Percentiles rank a stretch among this genome's conserved stretches.
Evolutionary conservation across 768 basidiomycete species (phyloP).

Genomic region (Leccinum barrowsii): DNA sequence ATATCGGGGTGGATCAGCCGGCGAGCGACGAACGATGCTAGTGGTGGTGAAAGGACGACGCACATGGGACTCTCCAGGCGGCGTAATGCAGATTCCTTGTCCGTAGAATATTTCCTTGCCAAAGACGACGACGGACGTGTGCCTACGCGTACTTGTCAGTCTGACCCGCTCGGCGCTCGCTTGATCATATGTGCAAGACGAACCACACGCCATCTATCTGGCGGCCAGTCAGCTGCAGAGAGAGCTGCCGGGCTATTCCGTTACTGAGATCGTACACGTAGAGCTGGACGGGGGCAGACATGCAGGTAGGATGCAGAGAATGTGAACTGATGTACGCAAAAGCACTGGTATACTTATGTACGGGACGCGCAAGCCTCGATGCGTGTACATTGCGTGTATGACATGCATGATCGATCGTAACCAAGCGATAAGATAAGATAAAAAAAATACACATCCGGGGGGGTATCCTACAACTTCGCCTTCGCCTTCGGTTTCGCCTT

Average conservation of each 20-base stretch:
- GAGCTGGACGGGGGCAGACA: conserved; percentile 55
- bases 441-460: background rate
- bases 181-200: conserved; percentile 15
- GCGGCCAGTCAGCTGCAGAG: conserved; percentile 75
- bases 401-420: background rate
- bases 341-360: background rate
- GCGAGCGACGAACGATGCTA: background rate
- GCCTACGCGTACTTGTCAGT: conserved; percentile 46
- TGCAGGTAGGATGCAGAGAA: conserved; percentile 2
- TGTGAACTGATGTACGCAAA: conserved; percentile 1
- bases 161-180: too few species aligned
- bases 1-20: background rate
- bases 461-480: conserved; percentile 21
- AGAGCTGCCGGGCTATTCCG: conserved; percentile 78
- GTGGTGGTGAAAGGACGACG: conserved; percentile 23
- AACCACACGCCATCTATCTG: conserved; percentile 95
- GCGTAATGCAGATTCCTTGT: conserved; percentile 69
- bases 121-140: conserved; percentile 88
- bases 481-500: conserved; percentile 19
- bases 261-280: conserved; percentile 92
- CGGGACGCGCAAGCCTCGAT: conserved; percentile 17
- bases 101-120: conserved; percentile 89
- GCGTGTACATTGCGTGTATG: background rate
- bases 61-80: conserved; percentile 82
- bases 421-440: conserved; percentile 22